Percentiles rank a stretch among this genome's conserved stretches.
phyloP scores from a whole-genome alignment of 163 green algal species.

The Coccomyxa subellipsoidea region DNA sequence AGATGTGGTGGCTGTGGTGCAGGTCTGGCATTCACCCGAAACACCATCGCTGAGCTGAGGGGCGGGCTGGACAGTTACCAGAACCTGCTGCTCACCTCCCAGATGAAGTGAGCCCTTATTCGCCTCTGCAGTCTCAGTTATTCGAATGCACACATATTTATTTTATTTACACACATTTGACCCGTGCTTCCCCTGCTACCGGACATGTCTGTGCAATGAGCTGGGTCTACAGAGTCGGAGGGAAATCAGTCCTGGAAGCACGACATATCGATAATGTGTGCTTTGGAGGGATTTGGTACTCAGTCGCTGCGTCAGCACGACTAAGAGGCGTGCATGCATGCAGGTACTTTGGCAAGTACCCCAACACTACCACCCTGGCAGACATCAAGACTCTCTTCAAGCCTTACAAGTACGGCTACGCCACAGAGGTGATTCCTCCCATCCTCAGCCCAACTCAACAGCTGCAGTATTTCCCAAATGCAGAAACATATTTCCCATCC shows the following conservation, averaged over 20 bases:
- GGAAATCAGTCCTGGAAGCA: no score
- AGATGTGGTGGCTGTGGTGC: background rate
- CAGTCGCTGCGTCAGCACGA: no score
- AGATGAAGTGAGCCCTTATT: background rate
- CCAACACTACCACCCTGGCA: constrained; percentile 15
- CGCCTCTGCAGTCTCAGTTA: background rate
- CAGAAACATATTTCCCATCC: no score
- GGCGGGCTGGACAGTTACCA: background rate
- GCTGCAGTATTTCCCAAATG: no score
- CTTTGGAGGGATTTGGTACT: no score
- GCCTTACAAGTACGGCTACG: background rate
- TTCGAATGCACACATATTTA: no score
- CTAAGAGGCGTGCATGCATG: no score
- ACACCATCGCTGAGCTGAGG: background rate
- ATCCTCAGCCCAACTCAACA: background rate
- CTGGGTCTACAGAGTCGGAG: no score
- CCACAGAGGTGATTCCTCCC: constrained; percentile 22
- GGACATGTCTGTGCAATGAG: no score
- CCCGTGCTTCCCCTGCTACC: no score
- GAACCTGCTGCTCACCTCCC: background rate
- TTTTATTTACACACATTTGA: no score
- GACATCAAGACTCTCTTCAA: constrained; percentile 3
- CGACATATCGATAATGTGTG: no score
- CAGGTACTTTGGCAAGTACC: constrained; percentile 31
- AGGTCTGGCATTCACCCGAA: background rate